These are phyloP conservation scores for Lumnitzera littorea DNA, from an alignment of 345 rosid genomes.

Conservation along the genomic window DNA sequence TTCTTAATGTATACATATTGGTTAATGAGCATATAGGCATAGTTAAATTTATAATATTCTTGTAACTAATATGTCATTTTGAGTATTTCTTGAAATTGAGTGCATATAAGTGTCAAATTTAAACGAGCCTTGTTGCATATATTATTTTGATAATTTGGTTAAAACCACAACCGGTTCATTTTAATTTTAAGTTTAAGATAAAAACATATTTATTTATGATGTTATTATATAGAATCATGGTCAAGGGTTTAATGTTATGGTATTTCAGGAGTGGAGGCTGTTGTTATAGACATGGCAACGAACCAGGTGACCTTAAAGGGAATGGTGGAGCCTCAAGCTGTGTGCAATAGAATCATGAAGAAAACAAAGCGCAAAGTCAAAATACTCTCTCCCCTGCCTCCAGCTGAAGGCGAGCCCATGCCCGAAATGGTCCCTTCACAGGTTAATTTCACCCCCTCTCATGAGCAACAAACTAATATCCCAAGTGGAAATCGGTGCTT, in stretches of 20 bases:
- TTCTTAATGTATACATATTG: neutral
- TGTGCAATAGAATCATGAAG: conserved; percentile 66
- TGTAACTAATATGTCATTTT: neutral
- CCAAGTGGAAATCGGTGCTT: too few species aligned
- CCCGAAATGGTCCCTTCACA: conserved; percentile 62
- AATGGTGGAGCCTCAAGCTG: conserved; percentile 67
- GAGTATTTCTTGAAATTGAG: neutral
- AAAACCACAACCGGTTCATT: neutral
- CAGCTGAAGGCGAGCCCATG: conserved; percentile 62
- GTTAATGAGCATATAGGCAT: too few species aligned
- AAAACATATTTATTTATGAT: too few species aligned
- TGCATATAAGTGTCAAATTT: neutral
- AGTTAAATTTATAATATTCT: neutral
- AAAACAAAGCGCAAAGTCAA: conserved; percentile 71
- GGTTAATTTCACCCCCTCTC: conserved; percentile 15
- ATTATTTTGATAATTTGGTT: too few species aligned
- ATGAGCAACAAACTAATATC: neutral
- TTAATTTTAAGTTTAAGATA: too few species aligned
- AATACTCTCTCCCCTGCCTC: conserved; percentile 72
- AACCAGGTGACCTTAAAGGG: conserved; percentile 85
- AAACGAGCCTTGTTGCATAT: too few species aligned
- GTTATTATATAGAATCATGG: too few species aligned
- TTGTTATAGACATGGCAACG: conserved; percentile 52
- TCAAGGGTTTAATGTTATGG: neutral
- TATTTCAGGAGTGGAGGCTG: conserved; percentile 75